These are phyloP conservation scores for Colletotrichum endophyticum DNA, from an alignment of 2,329 filamentous ascomycete genomes.

Conservation along the genomic window DNA sequence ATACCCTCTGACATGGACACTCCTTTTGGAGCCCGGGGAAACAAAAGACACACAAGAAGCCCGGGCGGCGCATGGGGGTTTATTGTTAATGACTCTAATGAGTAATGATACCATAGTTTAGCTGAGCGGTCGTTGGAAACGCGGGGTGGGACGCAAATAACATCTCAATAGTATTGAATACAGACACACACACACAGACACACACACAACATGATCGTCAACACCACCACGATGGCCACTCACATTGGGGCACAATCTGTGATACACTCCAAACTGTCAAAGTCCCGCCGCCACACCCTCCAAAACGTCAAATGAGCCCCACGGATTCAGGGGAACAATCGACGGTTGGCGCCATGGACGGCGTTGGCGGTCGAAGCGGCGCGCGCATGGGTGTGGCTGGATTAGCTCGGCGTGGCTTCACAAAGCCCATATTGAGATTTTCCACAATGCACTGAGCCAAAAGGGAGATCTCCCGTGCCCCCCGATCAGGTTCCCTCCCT, in stretches of 20 bases:
- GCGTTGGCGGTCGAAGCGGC: not conserved
- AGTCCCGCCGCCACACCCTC: not conserved
- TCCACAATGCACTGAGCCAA: not conserved
- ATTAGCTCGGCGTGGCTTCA: not conserved
- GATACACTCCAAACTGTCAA: not conserved
- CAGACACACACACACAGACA: not conserved
- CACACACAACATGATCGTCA: not conserved
- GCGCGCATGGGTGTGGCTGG: not conserved
- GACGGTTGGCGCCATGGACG: not conserved
- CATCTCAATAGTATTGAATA: not conserved
- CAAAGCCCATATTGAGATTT: not conserved
- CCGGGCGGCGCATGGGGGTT: not conserved
- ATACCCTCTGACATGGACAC: conserved; percentile 13
- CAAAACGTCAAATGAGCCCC: not conserved
- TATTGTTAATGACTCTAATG: conserved; percentile 21
- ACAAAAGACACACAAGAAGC: not conserved
- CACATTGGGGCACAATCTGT: not conserved
- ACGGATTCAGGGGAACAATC: not conserved
- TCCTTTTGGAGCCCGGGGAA: not conserved
- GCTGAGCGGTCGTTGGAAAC: not conserved
- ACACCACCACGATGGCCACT: not conserved
- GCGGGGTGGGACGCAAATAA: not conserved
- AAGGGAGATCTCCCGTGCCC: conserved; percentile 8
- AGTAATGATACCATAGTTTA: conserved; percentile 21
- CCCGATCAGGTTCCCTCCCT: not conserved